A percentile compares a stretch with the other conserved stretches of the same genome.
phyloP scores from a whole-genome alignment of 2,329 filamentous ascomycete genomes.

The Tolypocladium tropicale region DNA sequence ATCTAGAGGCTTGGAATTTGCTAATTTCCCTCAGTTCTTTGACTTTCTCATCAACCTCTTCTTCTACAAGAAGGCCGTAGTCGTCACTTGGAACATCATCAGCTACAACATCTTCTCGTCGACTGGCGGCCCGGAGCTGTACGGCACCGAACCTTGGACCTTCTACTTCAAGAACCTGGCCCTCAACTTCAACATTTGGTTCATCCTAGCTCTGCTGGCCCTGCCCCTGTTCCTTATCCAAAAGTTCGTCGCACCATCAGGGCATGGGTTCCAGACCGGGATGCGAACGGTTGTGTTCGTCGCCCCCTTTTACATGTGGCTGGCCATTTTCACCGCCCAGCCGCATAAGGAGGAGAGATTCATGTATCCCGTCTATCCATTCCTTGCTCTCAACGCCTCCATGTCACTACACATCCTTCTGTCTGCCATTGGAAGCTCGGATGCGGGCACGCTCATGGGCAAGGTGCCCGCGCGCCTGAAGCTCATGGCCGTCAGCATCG shows the following conservation, averaged over 20 bases:
- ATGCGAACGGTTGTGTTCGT: constrained; percentile 70
- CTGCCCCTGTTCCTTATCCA: constrained; percentile 69
- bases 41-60: constrained; percentile 68
- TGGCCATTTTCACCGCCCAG: constrained; percentile 81
- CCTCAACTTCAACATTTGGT: constrained; percentile 95
- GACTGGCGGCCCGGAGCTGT: constrained; percentile 76
- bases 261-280: constrained; percentile 56
- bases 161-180: constrained; percentile 89
- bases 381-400: constrained; percentile 79
- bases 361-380: constrained; percentile 95
- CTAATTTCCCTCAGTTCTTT: constrained; percentile 35
- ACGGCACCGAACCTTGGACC: constrained; percentile 92
- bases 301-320: constrained; percentile 87
- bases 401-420: constrained; percentile 75
- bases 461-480: constrained; percentile 70
- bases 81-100: constrained; percentile 88
- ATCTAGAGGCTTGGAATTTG: neutral
- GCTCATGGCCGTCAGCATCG: constrained; percentile 47
- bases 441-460: constrained; percentile 55
- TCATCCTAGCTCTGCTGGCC: constrained; percentile 64
- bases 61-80: constrained; percentile 70
- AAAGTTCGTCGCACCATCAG: constrained; percentile 51
- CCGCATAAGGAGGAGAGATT: constrained; percentile 98
- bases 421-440: constrained; percentile 59
- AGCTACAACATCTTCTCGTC: constrained; percentile 89